Percentiles rank a stretch among this genome's conserved stretches.
These are phyloP conservation scores for Aspergillus sergii DNA, from an alignment of 2,329 filamentous ascomycete genomes.

Conservation along the genomic window DNA sequence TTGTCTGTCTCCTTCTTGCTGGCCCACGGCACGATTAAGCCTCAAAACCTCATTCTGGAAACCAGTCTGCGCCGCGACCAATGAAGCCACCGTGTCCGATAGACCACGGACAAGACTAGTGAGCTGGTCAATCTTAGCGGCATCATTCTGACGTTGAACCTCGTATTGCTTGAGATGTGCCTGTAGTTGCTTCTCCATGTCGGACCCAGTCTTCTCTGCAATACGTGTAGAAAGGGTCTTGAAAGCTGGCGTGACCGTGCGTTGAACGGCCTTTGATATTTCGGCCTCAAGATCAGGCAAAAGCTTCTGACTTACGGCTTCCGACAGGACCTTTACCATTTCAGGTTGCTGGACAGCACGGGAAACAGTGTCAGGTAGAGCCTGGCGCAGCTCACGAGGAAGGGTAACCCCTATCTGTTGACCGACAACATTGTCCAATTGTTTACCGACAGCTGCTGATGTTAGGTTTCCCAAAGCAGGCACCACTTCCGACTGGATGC, in stretches of 20 bases:
- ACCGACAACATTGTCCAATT: slow-evolving; percentile 69
- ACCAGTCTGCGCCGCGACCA: slow-evolving; percentile 45
- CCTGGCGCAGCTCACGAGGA: slow-evolving; percentile 71
- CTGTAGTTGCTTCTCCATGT: slow-evolving; percentile 65
- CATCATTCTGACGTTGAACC: slow-evolving; percentile 55
- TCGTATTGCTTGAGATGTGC: slow-evolving; percentile 57
- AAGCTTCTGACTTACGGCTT: slow-evolving; percentile 70
- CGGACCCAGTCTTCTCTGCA: slow-evolving; percentile 67
- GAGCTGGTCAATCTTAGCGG: slow-evolving; percentile 64
- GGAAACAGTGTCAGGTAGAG: slow-evolving; percentile 67
- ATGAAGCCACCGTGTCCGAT: slow-evolving; percentile 55
- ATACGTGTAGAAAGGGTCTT: slow-evolving; percentile 66
- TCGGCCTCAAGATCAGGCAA: slow-evolving; percentile 70
- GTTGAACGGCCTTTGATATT: slow-evolving; percentile 62
- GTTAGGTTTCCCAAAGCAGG: slow-evolving; percentile 72
- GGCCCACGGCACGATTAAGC: slow-evolving; percentile 34
- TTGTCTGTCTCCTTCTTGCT: slow-evolving; percentile 24
- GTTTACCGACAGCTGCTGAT: slow-evolving; percentile 68
- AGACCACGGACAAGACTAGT: slow-evolving; percentile 54
- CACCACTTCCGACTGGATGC: slow-evolving; percentile 74
- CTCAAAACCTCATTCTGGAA: slow-evolving; percentile 46
- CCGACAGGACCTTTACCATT: slow-evolving; percentile 70
- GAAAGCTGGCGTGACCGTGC: slow-evolving; percentile 67
- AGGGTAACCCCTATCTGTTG: slow-evolving; percentile 67
- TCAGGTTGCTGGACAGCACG: slow-evolving; percentile 74